Evolutionary conservation across 2,329 filamentous ascomycete genomes (phyloP), one percentile per base, ranked within the genome.

Genomic region (Arachnomyces sp.): DNA sequence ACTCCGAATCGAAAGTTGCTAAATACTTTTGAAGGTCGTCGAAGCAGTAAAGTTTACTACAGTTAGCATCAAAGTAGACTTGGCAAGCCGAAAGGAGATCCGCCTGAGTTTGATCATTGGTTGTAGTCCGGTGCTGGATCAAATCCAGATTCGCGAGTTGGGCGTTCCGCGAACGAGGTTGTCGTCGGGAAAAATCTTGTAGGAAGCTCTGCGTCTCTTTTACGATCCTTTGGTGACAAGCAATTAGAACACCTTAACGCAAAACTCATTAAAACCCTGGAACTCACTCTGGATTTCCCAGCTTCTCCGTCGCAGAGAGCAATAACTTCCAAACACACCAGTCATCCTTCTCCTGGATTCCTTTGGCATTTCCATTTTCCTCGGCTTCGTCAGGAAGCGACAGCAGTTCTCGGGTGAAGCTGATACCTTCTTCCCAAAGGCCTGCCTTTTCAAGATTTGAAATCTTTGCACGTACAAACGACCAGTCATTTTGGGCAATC

Each of bases 271-370:
- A 31, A 12, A 3, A 31, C 17, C 13, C 12, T 9, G 21, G 21
- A 9, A 54, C 65, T 45, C 52, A 68, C 65, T 57, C 58, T 40
- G 53, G 35, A 6, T 37, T 54, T 29, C 54, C 53, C 4, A 60
- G 43, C 16, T 60, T 56, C 14, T 55, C 52, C 11, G 55, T 54
- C 9, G 63, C 56, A 13, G 47, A 50, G 8, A 68, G 45, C 36
- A 71, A 52, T 9, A 68, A 50, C n/a, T 53, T 57, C 69, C 69
- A 72, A 13, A 69, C 59, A 32, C 54, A 58, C 62, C 68, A 70
- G 39, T 71, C 66, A 47, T 69, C 62, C 39, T 59, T 57, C 51
- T 63, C 62, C 40, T 61, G 57, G 3, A 61, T 44, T 16, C 44
- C 35, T 11, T 34, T 9, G 31, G 38, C 38, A 6, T 48, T 42